These are phyloP conservation scores for Aegilops bicornis DNA, from an alignment of 176 grass and related monocot genomes.

Conservation along the genomic window DNA sequence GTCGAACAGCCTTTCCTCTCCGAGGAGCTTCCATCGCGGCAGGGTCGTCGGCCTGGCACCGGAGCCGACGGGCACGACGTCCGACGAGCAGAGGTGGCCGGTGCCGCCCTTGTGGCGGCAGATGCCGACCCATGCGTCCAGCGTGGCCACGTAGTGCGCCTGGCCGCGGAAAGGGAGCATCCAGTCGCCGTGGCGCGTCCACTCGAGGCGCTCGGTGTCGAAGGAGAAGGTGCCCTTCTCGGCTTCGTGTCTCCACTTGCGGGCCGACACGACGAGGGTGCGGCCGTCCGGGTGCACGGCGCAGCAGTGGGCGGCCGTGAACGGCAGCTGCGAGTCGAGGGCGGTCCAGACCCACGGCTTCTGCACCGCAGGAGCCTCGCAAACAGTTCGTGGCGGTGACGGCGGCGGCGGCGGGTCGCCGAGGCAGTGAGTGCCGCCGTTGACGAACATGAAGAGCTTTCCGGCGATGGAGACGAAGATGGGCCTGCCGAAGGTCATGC, in stretches of 20 bases:
- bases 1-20: background rate
- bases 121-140: too few species aligned
- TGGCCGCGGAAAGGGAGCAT: background rate
- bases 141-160: background rate
- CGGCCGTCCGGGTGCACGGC: background rate
- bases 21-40: background rate
- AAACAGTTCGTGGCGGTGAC: too few species aligned
- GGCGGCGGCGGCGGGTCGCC: too few species aligned
- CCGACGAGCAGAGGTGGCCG: background rate
- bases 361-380: too few species aligned
- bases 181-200: background rate
- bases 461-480: too few species aligned
- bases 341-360: too few species aligned
- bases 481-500: too few species aligned
- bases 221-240: constrained; percentile 22
- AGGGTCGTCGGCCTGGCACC: background rate
- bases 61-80: background rate
- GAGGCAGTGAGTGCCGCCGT: too few species aligned
- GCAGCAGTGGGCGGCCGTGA: background rate
- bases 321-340: background rate
- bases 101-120: too few species aligned
- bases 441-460: too few species aligned
- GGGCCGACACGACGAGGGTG: constrained; percentile 17
- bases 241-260: background rate
- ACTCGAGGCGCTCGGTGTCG: background rate